phyloP scores from a whole-genome alignment of 1,139 yeast genomes.

The Debaryomycetaceae sp. region DNA sequence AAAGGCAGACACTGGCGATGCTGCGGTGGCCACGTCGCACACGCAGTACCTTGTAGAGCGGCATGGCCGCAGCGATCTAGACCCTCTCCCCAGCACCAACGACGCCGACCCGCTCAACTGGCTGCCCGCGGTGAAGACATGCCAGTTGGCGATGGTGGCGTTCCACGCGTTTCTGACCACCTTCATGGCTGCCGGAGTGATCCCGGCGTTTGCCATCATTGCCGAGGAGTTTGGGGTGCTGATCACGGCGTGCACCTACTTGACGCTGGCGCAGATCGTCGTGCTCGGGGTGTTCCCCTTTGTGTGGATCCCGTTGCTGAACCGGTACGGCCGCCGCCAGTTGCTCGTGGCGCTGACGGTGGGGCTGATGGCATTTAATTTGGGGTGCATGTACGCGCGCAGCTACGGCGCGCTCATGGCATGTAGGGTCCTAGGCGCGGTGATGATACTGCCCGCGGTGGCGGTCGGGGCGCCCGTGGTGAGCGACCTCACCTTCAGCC shows the following conservation, averaged over 20 bases:
- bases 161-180: conserved; percentile 18
- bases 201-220: conserved; percentile 16
- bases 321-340: conserved; percentile 15
- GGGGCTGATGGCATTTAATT: conserved; percentile 14
- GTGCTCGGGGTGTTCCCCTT: conserved; percentile 17
- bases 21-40: conserved; percentile 1
- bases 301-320: conserved; percentile 19
- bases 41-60: conserved; percentile 12
- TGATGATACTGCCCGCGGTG: conserved; percentile 17
- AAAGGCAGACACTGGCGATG: background rate
- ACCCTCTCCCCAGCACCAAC: conserved; percentile 15
- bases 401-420: conserved; percentile 15
- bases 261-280: conserved; percentile 16
- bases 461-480: conserved; percentile 19
- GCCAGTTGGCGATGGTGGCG: conserved; percentile 16
- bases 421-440: conserved; percentile 16
- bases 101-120: conserved; percentile 19
- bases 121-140: conserved; percentile 12
- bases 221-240: conserved; percentile 12
- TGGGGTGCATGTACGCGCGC: conserved; percentile 15
- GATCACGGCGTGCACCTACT: conserved; percentile 14
- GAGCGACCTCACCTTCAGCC: conserved; percentile 16
- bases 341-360: conserved; percentile 14
- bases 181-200: conserved; percentile 19
- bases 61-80: conserved; percentile 16